Conservation (phyloP, 805 yeast species). For the Metschnikowia colocasiae region DNA sequence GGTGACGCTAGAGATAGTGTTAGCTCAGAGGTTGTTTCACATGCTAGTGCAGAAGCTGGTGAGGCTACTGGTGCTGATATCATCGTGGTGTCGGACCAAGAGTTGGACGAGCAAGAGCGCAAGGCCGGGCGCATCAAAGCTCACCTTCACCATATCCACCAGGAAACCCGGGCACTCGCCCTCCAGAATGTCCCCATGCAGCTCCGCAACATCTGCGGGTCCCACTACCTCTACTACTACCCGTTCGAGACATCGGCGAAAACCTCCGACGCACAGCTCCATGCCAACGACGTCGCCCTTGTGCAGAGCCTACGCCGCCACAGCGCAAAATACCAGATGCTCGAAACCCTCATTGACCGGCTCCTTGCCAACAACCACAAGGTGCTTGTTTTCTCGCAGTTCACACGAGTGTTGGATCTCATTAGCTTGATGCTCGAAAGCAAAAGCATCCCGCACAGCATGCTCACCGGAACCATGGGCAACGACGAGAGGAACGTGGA, state of each 20-base stretch:
- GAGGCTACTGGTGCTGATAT: no score
- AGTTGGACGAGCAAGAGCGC: background rate
- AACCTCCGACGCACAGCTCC: conserved; percentile 7
- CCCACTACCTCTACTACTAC: conserved; percentile 78
- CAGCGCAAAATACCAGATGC: conserved; percentile 70
- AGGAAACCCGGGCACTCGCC: conserved; percentile 2
- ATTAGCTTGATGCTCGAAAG: conserved; percentile 68
- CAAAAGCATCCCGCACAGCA: conserved; percentile 43
- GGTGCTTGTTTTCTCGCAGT: conserved; percentile 81
- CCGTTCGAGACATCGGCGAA: conserved; percentile 44
- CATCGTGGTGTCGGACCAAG: background rate
- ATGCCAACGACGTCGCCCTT: conserved; percentile 32
- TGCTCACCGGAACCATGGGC: conserved; percentile 74
- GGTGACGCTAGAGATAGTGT: no score
- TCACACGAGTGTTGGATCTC: conserved; percentile 77
- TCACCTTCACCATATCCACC: conserved; percentile 4
- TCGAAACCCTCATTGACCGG: conserved; percentile 57
- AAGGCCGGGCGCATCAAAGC: background rate
- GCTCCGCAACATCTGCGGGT: conserved; percentile 75
- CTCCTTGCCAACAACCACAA: conserved; percentile 57
- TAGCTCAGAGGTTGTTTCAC: no score
- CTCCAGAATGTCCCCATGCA: conserved; percentile 77
- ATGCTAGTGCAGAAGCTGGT: no score
- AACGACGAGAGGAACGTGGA: conserved; percentile 64
- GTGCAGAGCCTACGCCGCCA: conserved; percentile 37